Evolutionary conservation across 306 rosid species (phyloP), one percentile per base, ranked within the genome.

Genomic region (Quercus variabilis): DNA sequence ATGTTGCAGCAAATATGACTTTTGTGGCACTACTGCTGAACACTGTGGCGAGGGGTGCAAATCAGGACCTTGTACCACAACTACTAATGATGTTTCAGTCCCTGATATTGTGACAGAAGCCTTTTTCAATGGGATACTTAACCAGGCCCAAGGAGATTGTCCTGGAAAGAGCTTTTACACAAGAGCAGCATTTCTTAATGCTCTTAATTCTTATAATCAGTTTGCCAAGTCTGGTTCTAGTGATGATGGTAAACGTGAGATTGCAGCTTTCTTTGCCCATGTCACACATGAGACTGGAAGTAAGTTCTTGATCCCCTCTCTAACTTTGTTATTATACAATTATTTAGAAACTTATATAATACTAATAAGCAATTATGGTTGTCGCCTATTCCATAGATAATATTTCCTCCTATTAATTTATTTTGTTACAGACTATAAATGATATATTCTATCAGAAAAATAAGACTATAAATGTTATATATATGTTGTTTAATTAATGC

Each of bases 211-310:
- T 1, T 84, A 55, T 51, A 1, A 65, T 19, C 9, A 28, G 5
- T 84, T 84, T 12, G 84, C 76, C 11, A 41, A 2, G 5, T 3
- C 20, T 23, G 79, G 73, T 15, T 35, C 86, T 0, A 71, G 25
- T 3, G 83, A 79, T 21, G 86, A 71, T 55, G 43, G 78, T 18
- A 84, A 84, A 51, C 84, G 84, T 3, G 84, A 83, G 74, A 65
- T 83, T 35, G 87, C 84, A 3, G 87, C 87, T 31, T 79, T 79
- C 73, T 79, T 83, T 31, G 87, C 84, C 58, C 83, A 83, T 43
- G 78, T 71, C 67, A 71, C 87, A 3, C 79, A 79, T 31, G 87
- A 83, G 51, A 79, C 84, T 49, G 78, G 81, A 59, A 19, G 83
- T 79, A 73, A 82, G 82, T 12, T 15, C 20, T n/a, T 73, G 21